phyloP scores from a whole-genome alignment of 192 early-diverging fungal species.

The Coemansia aciculifera region DNA sequence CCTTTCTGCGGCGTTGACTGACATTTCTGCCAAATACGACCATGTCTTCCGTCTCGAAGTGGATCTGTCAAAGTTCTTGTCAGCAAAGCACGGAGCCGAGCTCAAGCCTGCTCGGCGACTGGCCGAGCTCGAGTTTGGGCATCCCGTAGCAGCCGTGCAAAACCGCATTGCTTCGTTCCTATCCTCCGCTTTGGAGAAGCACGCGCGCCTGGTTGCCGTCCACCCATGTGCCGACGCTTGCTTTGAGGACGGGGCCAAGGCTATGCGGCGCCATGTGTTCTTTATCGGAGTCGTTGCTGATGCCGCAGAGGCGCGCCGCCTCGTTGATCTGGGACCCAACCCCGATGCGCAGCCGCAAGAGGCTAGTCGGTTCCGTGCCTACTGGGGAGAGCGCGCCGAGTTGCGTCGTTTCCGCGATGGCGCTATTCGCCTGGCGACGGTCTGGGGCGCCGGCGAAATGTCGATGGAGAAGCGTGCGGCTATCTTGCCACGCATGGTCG shows the following conservation, averaged over 20 bases:
- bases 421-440: constrained; percentile 83
- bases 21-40: constrained; percentile 30
- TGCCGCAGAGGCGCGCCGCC: constrained; percentile 61
- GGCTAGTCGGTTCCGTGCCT: constrained; percentile 65
- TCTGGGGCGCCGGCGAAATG: constrained; percentile 66
- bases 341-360: constrained; percentile 69
- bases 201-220: constrained; percentile 37
- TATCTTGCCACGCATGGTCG: constrained; percentile 79
- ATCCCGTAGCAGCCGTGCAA: constrained; percentile 28
- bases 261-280: constrained; percentile 53
- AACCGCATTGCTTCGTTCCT: constrained; percentile 29
- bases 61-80: constrained; percentile 19
- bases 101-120: constrained; percentile 15
- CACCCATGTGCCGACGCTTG: constrained; percentile 52
- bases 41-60: constrained; percentile 45
- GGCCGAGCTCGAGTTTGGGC: constrained; percentile 28
- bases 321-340: constrained; percentile 86
- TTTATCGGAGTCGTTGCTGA: constrained; percentile 74
- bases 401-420: constrained; percentile 94
- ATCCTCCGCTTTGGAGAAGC: constrained; percentile 18
- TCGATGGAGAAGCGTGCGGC: constrained; percentile 63
- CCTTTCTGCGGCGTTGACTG: constrained; percentile 21
- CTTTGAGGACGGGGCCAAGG: constrained; percentile 56
- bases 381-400: constrained; percentile 92
- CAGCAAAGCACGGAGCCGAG: constrained; percentile 14